A percentile compares a stretch with the other conserved stretches of the same genome.
Evolutionary conservation across 2,329 filamentous ascomycete genomes (phyloP).

Genomic region (Trichoderma koningiopsis): DNA sequence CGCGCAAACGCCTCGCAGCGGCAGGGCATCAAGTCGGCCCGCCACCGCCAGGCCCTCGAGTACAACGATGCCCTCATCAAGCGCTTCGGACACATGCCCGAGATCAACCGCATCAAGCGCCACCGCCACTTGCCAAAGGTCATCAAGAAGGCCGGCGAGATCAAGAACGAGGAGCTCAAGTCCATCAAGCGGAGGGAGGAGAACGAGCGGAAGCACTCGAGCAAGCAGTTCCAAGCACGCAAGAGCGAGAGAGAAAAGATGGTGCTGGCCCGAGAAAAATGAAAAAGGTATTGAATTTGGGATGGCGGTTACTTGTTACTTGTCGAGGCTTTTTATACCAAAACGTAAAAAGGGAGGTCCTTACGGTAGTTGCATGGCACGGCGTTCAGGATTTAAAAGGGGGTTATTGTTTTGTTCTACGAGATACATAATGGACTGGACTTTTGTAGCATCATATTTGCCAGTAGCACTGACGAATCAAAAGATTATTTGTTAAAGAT

Average conservation of each 20-base stretch:
- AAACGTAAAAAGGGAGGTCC: neutral
- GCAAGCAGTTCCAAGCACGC: constrained; percentile 75
- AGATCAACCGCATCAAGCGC: constrained; percentile 85
- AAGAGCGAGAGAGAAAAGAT: constrained; percentile 90
- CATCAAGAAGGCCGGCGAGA: constrained; percentile 93
- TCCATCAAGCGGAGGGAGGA: constrained; percentile 89
- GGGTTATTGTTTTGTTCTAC: neutral
- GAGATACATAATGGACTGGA: neutral
- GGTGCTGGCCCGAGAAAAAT: constrained; percentile 69
- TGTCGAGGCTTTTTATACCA: neutral
- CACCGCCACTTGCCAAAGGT: constrained; percentile 91
- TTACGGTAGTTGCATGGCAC: constrained; percentile 36
- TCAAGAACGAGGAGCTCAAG: constrained; percentile 86
- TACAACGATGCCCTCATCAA: constrained; percentile 85
- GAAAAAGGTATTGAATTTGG: constrained; percentile 26
- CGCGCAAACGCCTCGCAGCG: constrained; percentile 80
- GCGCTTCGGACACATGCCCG: constrained; percentile 92
- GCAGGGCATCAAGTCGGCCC: constrained; percentile 80
- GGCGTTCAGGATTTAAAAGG: constrained; percentile 34
- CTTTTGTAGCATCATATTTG: neutral
- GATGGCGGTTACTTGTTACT: neutral
- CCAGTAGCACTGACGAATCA: neutral
- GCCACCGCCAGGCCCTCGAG: constrained; percentile 84
- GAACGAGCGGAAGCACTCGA: constrained; percentile 89
- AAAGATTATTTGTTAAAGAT: neutral